These are phyloP conservation scores for Tarenaya hassleriana DNA, from an alignment of 345 rosid species.

Conservation along the genomic window DNA sequence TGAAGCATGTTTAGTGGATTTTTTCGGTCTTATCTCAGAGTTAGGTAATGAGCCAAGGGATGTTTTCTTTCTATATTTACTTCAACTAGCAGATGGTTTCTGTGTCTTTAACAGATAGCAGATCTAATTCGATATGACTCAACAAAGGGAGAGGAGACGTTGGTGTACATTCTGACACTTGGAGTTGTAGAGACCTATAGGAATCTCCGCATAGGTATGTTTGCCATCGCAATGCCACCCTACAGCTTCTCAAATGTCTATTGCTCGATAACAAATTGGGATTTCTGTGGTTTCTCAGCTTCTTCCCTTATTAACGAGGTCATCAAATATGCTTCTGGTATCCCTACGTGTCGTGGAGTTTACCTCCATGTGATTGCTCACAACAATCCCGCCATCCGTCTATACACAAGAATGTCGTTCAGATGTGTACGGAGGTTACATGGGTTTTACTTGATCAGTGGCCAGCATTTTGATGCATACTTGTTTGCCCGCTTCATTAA, in stretches of 20 bases:
- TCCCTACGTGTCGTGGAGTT: conserved; percentile 65
- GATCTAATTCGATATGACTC: conserved; percentile 73
- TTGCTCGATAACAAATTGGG: conserved; percentile 19
- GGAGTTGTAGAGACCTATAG: conserved; percentile 81
- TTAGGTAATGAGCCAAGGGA: background rate
- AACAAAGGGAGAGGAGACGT: conserved; percentile 59
- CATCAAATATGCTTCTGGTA: conserved; percentile 60
- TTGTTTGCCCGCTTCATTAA: conserved; percentile 78
- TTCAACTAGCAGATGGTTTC: background rate
- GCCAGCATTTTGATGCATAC: conserved; percentile 79
- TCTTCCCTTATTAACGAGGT: conserved; percentile 67
- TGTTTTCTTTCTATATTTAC: conserved; percentile 1
- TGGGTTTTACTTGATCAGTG: conserved; percentile 69
- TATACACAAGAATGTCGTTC: conserved; percentile 87
- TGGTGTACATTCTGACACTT: conserved; percentile 79
- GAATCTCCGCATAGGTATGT: conserved; percentile 76
- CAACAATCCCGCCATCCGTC: conserved; percentile 74
- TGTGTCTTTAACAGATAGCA: conserved; percentile 49
- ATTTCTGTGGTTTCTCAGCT: conserved; percentile 40
- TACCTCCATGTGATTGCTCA: conserved; percentile 94
- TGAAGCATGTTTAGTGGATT: too few relatives aligned
- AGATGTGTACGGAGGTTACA: conserved; percentile 63
- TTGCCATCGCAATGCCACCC: background rate
- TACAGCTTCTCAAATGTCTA: background rate
- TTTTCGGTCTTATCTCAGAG: too few relatives aligned